phyloP scores from a whole-genome alignment of 352 stramenopile species.

The Saprolegnia diclina region DNA sequence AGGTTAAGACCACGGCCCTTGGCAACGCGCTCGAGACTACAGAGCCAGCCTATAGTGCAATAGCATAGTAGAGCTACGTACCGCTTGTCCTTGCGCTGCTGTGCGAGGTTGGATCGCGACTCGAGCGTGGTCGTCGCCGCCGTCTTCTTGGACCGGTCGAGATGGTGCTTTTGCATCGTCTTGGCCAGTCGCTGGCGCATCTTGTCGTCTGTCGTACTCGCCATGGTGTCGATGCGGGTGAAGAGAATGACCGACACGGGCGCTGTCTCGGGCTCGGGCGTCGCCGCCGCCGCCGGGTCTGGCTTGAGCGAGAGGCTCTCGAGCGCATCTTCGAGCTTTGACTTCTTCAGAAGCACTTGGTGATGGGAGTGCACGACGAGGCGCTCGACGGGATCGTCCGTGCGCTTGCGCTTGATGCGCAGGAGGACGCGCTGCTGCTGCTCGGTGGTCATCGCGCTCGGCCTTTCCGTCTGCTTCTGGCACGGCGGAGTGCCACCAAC shows the following conservation, averaged over 20 bases:
- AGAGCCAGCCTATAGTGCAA: conserved; percentile 22
- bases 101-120: conserved; percentile 33
- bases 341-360: conserved; percentile 12
- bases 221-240: conserved; percentile 76
- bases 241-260: conserved; percentile 56
- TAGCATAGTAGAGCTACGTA: conserved; percentile 16
- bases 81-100: conserved; percentile 29
- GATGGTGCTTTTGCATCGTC: conserved; percentile 31
- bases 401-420: conserved; percentile 77
- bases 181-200: conserved; percentile 17
- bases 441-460: no score
- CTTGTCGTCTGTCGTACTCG: conserved; percentile 39
- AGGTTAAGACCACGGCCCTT: conserved; percentile 41
- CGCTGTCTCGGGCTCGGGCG: conserved; percentile 42
- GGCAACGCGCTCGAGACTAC: conserved; percentile 27
- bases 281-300: neutral
- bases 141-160: conserved; percentile 68
- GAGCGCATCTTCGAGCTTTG: conserved; percentile 9
- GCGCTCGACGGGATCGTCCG: conserved; percentile 64
- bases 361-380: conserved; percentile 45
- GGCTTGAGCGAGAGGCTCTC: conserved; percentile 36
- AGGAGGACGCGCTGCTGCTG: conserved; percentile 44
- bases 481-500: neutral
- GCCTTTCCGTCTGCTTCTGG: neutral
- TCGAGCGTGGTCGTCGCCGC: conserved; percentile 48